Evolutionary conservation across 495 filamentous ascomycete genomes (phyloP).

Genomic region (Stereocaulon alpinum): DNA sequence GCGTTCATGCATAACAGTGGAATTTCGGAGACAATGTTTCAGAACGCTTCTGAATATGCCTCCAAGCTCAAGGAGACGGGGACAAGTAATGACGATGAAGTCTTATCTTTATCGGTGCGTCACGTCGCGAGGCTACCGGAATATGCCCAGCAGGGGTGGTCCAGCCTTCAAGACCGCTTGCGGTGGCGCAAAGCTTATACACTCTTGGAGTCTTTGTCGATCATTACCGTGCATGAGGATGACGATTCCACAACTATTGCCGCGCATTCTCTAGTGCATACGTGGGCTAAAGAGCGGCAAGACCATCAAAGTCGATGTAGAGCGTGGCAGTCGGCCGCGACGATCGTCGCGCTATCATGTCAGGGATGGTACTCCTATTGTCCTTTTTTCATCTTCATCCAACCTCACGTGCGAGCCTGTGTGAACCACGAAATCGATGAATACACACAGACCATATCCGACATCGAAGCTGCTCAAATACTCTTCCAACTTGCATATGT

Average conservation of each 20-base stretch:
- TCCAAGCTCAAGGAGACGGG: background rate
- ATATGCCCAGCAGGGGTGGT: background rate
- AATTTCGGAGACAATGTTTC: constrained; percentile 25
- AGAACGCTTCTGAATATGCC: background rate
- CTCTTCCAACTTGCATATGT: background rate
- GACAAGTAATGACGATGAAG: background rate
- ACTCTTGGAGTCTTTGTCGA: background rate
- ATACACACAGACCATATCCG: background rate
- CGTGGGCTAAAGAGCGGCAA: constrained; percentile 27
- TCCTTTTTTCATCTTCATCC: background rate
- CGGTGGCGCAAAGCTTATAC: constrained; percentile 1
- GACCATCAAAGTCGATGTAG: constrained; percentile 10
- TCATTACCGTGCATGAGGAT: background rate
- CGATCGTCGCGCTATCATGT: constrained; percentile 3
- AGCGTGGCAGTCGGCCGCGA: constrained; percentile 7
- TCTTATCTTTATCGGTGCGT: background rate
- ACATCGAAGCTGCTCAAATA: background rate
- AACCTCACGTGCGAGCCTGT: constrained; percentile 3
- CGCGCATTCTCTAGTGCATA: constrained; percentile 29
- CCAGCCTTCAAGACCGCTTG: background rate
- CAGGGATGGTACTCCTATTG: background rate
- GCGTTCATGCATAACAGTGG: constrained; percentile 28
- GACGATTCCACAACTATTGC: constrained; percentile 17
- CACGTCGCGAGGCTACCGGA: constrained; percentile 13
- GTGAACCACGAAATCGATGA: background rate